Percentiles rank a stretch among this genome's conserved stretches.
These are phyloP conservation scores for Globisporangium recalcitrans DNA, from an alignment of 352 stramenopile genomes.

Conservation along the genomic window DNA sequence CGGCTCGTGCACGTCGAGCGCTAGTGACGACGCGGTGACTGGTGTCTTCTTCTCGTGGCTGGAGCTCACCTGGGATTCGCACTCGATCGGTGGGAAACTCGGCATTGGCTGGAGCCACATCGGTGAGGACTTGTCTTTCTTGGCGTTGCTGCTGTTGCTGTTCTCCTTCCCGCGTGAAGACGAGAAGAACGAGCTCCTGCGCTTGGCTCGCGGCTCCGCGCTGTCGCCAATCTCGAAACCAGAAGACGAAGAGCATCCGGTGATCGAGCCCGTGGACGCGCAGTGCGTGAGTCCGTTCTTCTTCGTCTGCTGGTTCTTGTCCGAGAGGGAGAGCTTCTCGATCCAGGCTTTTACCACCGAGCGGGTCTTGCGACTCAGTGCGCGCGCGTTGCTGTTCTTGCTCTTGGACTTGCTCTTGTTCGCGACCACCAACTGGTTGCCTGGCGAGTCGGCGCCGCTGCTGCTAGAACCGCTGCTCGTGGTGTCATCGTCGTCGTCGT, in stretches of 20 bases:
- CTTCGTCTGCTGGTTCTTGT: not conserved
- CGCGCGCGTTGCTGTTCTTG: not conserved
- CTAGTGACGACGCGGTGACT: not conserved
- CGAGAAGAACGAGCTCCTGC: slow-evolving; percentile 4
- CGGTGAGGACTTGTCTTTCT: not conserved
- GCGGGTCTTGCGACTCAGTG: slow-evolving; percentile 5
- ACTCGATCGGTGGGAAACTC: slow-evolving; percentile 4
- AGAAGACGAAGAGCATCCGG: not conserved
- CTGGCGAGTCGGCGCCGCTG: too few relatives aligned
- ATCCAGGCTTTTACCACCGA: slow-evolving; percentile 9
- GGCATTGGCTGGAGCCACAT: slow-evolving; percentile 6
- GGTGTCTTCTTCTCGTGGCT: not conserved
- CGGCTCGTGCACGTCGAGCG: not conserved
- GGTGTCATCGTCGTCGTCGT: not conserved
- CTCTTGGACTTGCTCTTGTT: not conserved
- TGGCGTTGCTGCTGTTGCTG: not conserved
- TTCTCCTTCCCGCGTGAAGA: not conserved
- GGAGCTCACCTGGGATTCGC: not conserved
- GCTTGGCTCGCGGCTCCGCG: not conserved
- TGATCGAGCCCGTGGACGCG: slow-evolving; percentile 8
- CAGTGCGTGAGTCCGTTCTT: not conserved
- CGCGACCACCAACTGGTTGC: not conserved
- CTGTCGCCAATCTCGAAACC: not conserved
- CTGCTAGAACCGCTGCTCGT: too few relatives aligned
- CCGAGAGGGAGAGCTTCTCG: slow-evolving; percentile 1